Conservation (phyloP, 306 rosid species). For the Gastrolobium villosum region DNA sequence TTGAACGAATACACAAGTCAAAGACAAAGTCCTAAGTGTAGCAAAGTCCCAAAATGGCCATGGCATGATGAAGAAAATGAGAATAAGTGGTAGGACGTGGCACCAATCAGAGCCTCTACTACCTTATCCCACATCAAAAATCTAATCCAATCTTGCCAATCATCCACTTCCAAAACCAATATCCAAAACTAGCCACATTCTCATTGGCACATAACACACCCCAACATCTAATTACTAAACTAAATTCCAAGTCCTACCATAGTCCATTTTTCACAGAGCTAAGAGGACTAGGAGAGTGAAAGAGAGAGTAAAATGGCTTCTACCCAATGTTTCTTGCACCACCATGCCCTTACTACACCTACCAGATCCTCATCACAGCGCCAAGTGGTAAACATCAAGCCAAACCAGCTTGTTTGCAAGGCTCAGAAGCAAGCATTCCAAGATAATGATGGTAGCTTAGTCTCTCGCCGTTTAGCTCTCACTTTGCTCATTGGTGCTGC, state of each 20-base stretch:
- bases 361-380: slow-evolving; percentile 68
- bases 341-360: slow-evolving; percentile 70
- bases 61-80: slow-evolving; percentile 8
- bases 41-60: not conserved
- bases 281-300: not conserved
- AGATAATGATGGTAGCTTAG: slow-evolving; percentile 52
- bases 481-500: slow-evolving; percentile 88
- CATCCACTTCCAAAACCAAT: slow-evolving; percentile 52
- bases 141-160: slow-evolving; percentile 58
- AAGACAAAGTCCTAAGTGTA: not conserved
- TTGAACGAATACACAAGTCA: not conserved
- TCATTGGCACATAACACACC: slow-evolving; percentile 50
- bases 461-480: slow-evolving; percentile 93
- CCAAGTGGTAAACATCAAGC: slow-evolving; percentile 56
- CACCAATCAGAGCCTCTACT: slow-evolving; percentile 62
- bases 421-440: slow-evolving; percentile 76
- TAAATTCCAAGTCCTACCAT: slow-evolving; percentile 7
- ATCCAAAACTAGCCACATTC: slow-evolving; percentile 58
- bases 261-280: not conserved
- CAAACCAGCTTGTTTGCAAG: slow-evolving; percentile 68
- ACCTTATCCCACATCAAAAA: slow-evolving; percentile 79
- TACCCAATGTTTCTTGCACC: slow-evolving; percentile 83
- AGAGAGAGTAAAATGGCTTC: slow-evolving; percentile 70
- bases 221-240: slow-evolving; percentile 36
- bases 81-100: slow-evolving; percentile 54